Evolutionary conservation across 768 basidiomycete species (phyloP), one percentile per base, ranked within the genome.

Genomic region (Mycena venus): DNA sequence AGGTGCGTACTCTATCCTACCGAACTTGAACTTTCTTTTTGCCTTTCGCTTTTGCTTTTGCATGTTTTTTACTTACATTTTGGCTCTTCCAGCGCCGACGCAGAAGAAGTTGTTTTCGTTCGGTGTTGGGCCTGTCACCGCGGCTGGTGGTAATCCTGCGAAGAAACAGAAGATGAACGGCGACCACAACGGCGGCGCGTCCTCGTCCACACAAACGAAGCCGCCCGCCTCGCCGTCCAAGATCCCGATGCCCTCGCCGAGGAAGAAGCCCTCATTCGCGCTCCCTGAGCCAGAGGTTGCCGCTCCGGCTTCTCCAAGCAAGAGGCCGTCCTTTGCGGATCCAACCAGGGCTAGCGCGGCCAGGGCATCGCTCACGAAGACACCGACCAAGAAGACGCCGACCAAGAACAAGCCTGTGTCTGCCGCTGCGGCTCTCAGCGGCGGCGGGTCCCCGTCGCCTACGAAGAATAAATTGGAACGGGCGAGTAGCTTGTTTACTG

Each of bases 111-210:
- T 53, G 17, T 47, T 73, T 27, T 72, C 70, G 21, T 75, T 74
- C 51, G 72, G 75, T 4, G 44, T 76, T 42, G 72, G 63, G 14
- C 44, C 75, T 32, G 62, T 36, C 10, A 53, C 44, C 21, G 8
- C 70, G 14, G 38, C 42, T 14, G 44, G 10, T 27, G 75, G 67
- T n/a, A 60, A 72, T 65, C 75, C 75, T 14, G 63, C 68, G 44
- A 77, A 77, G 69, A 77, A 77, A 34, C 75, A 71, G 68, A 77
- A 74, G 72, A 64, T 71, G 68, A 59, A 49, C 49, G 53, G 31
- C 53, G 70, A 58, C 23, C 49, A 51, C 11, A 9, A 19, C n/a
- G n/a, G n/a, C 19, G 34, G 55, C 27, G 40, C 29, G 40, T 63
- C 62, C 21, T 47, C 56, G 23, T 63, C 62, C 21, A 32, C 56